Evolutionary conservation across 1,139 yeast species (phyloP).

Genomic region (Geotrichum restrictum): DNA sequence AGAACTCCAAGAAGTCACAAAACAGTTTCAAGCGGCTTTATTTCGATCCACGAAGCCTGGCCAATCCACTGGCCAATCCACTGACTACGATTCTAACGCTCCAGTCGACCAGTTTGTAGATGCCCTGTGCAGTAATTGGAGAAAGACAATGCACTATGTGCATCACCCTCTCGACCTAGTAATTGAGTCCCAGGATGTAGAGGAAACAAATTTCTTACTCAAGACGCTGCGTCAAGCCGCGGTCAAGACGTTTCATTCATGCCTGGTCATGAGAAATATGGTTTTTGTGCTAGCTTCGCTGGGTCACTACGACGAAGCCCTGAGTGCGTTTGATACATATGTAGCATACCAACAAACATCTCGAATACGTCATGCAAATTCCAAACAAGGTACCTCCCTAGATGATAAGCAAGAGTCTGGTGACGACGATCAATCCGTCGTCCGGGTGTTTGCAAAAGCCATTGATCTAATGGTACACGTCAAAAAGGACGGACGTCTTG

Average conservation of each 20-base stretch:
- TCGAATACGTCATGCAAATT: constrained; percentile 37
- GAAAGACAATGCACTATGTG: constrained; percentile 21
- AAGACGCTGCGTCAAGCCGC: constrained; percentile 39
- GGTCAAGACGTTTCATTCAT: constrained; percentile 50
- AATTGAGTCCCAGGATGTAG: constrained; percentile 21
- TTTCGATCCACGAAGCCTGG: constrained; percentile 33
- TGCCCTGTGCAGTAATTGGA: constrained; percentile 38
- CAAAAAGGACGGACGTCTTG: constrained; percentile 24
- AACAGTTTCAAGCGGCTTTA: constrained; percentile 24
- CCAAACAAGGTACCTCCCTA: constrained; percentile 28
- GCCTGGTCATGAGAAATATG: constrained; percentile 42
- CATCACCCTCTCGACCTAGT: constrained; percentile 27
- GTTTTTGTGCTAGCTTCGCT: constrained; percentile 34
- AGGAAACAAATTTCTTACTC: constrained; percentile 27
- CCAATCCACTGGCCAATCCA: constrained; percentile 42
- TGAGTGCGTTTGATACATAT: constrained; percentile 47
- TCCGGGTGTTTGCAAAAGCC: constrained; percentile 30
- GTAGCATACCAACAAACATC: constrained; percentile 40
- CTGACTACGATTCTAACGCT: constrained; percentile 37
- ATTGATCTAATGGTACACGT: constrained; percentile 25
- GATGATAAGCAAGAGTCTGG: constrained; percentile 16
- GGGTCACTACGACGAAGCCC: constrained; percentile 38
- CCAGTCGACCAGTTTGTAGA: constrained; percentile 34
- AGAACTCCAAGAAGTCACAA: constrained; percentile 21
- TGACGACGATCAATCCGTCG: constrained; percentile 33